Evolutionary conservation across 2,329 filamentous ascomycete genomes (phyloP).

Genomic region (Ophiostoma ulmi): DNA sequence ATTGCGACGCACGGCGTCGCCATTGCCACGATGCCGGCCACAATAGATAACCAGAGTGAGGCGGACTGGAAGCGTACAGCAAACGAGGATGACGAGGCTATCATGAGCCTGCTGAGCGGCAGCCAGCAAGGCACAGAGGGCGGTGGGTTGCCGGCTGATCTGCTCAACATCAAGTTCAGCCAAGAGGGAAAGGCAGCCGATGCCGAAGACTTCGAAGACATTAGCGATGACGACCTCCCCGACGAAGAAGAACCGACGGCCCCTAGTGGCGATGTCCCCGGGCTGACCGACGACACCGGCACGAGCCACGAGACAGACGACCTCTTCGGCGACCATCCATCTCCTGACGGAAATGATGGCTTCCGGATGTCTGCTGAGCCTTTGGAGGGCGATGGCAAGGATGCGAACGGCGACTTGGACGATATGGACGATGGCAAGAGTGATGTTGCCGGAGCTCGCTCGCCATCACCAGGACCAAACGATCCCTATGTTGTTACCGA

Average conservation of each 20-base stretch:
- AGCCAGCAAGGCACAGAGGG: constrained; percentile 38
- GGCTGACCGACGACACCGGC: constrained; percentile 35
- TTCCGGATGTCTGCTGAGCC: constrained; percentile 35
- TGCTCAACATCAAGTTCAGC: constrained; percentile 48
- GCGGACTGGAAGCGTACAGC: constrained; percentile 43
- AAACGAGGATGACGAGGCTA: constrained; percentile 46
- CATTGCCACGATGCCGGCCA: constrained; percentile 6
- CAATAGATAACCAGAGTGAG: constrained; percentile 25
- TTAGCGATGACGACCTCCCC: constrained; percentile 84
- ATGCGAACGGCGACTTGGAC: constrained; percentile 12
- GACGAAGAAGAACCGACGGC: constrained; percentile 60
- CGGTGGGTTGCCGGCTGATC: constrained; percentile 37
- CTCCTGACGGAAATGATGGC: constrained; percentile 38
- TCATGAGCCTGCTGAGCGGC: constrained; percentile 43
- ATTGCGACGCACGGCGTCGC: not conserved
- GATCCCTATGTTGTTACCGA: constrained; percentile 34
- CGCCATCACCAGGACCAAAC: constrained; percentile 29
- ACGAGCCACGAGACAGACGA: constrained; percentile 60
- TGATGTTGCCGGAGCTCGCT: constrained; percentile 34
- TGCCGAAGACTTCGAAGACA: constrained; percentile 85
- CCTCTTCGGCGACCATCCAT: constrained; percentile 60
- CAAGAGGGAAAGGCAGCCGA: constrained; percentile 81
- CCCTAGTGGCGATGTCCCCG: constrained; percentile 46
- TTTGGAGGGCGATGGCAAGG: constrained; percentile 35
- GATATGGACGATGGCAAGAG: constrained; percentile 17